Evolutionary conservation across 495 filamentous ascomycete genomes (phyloP), one percentile per base, ranked within the genome.

Genomic region (Penicillium fimorum): DNA sequence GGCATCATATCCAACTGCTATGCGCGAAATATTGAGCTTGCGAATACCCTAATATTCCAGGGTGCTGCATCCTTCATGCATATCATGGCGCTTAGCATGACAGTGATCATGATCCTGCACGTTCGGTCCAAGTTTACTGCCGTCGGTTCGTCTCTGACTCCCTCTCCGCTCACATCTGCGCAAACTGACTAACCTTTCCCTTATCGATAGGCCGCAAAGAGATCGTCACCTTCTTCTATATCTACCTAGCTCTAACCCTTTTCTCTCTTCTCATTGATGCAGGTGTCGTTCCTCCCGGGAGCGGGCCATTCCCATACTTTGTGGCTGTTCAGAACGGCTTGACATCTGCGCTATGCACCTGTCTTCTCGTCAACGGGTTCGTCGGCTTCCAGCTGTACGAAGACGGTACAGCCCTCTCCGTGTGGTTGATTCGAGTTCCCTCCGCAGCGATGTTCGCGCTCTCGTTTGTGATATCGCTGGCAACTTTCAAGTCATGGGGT

Each of bases 311-410:
- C 64, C 87, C 92, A 3, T 99, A 96, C 75, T 97, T 99, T 62
- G 86, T 87, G 60, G 89, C 93, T 29, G 86, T 87, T 13, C 94
- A 99, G 67, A 84, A 84, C 58, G 94, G 95, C n/a, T 79, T 99
- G 55, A 77, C 85, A n/a, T 96, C 91, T 17, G 91, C 94, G 11
- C 77, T 94, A 18, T 89, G 91, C 69, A 92, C 89, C 10, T 95
- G 88, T 72, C 79, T 99, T 40, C 76, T 97, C 53, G 89, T 99
- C 79, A 97, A 97, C 70, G 94, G 95, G 29, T 99, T 99, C 68
- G 93, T 99, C 40, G 94, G 94, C 35, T 99, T 97, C 75, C 95
- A 97, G 74, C 82, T 99, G 5, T 99, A 97, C 71, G 94, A 99
- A 72, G 94, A 99, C 69, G 94, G 94, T n/a, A 99, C 94, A 2